Evolutionary conservation across 768 basidiomycete species (phyloP), one percentile per base, ranked within the genome.

Genomic region (Hortiboletus campestris): DNA sequence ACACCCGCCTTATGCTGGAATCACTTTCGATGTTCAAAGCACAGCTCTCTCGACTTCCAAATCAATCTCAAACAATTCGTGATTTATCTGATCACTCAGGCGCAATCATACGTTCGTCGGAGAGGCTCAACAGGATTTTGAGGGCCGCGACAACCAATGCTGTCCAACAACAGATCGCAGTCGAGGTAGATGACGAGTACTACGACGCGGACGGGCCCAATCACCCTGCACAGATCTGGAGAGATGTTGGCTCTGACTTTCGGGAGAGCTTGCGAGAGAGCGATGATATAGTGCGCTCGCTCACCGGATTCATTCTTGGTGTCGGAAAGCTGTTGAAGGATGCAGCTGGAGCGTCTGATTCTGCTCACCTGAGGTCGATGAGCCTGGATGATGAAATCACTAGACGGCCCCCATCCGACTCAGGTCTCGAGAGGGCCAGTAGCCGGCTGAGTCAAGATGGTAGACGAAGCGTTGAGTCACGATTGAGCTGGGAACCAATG

Each of bases 241-340:
- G 79, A 51, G 74, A 77, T 45, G 80, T 91, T 6, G 86, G 87
- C 1, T 79, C 78, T 10, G 90, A 93, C 59, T 88, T 84, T 62
- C 73, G 89, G 36, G 91, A 93, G 49, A 80, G 82, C 49, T 59
- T 89, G 60, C 76, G 86, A 63, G 79, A 84, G 51, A 87, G 87
- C 57, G 91, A 93, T 66, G 91, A 93, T 67, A 75, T 91, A 44
- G 85, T 92, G 4, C 75, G 91, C 51, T 84, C 83, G 8, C 75
- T 89, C 67, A 93, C 91, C 9, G 85, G 83, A 40, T 82, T 93
- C 55, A 70, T 93, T 60, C 73, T 92, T n/a, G 86, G 87, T 32
- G 77, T 88, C 7, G 89, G 91, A 32, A 82, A 81, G 67, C 76
- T 87, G 12, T 67, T 91, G 55, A 78, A 83, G 56, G 90, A 91